Evolutionary conservation across 2,329 filamentous ascomycete species (phyloP).

Genomic region (Teratosphaeria zuluensis): DNA sequence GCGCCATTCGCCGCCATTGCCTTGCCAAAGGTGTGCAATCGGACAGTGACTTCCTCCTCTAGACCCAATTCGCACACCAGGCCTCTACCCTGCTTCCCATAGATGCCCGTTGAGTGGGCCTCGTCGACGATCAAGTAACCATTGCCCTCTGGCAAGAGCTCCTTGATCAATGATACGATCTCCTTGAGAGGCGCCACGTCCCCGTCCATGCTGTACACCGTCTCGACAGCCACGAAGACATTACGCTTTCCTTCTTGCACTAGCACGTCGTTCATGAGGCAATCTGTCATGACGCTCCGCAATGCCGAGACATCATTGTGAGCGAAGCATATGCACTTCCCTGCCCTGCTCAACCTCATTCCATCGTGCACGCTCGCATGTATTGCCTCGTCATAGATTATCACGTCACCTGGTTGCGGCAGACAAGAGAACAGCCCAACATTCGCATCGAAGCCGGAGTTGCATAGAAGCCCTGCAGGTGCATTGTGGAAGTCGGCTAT

Average conservation of each 20-base stretch:
- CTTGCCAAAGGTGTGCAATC: constrained; percentile 59
- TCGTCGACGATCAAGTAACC: constrained; percentile 58
- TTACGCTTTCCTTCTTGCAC: constrained; percentile 35
- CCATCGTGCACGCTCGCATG: constrained; percentile 74
- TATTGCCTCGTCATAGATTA: constrained; percentile 66
- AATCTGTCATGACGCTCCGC: constrained; percentile 19
- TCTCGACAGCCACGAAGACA: constrained; percentile 61
- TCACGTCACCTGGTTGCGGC: constrained; percentile 37
- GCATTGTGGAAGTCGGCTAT: constrained; percentile 54
- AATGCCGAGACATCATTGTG: constrained; percentile 45
- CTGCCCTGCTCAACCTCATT: constrained; percentile 55
- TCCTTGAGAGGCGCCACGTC: constrained; percentile 56
- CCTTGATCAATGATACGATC: constrained; percentile 50
- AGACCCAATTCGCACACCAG: constrained; percentile 49
- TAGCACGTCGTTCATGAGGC: constrained; percentile 19
- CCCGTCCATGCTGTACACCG: constrained; percentile 76
- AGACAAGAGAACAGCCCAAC: constrained; percentile 38
- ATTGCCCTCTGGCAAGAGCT: constrained; percentile 47
- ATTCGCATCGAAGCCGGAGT: constrained; percentile 46
- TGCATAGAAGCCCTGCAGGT: constrained; percentile 48
- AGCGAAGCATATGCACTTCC: constrained; percentile 39
- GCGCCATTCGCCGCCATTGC: constrained; percentile 58
- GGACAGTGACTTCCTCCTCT: constrained; percentile 46
- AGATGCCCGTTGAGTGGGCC: constrained; percentile 55
- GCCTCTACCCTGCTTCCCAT: constrained; percentile 48